A percentile compares a stretch with the other conserved stretches of the same genome.
Conservation (phyloP, 2,329 filamentous ascomycete genomes). For the Pseudopithomyces maydicus region DNA sequence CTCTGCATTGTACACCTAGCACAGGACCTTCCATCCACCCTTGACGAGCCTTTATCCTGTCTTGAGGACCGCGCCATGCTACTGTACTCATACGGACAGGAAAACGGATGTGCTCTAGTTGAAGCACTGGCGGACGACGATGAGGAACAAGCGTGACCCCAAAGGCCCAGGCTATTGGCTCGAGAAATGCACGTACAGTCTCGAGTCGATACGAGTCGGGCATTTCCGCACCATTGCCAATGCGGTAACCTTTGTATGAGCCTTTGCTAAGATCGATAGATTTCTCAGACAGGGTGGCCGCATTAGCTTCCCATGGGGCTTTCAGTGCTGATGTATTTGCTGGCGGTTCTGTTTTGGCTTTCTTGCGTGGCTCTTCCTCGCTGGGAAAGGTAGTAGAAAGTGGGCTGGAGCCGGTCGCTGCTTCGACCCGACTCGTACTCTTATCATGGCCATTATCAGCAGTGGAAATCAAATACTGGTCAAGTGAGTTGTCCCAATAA, state of each 20-base stretch:
- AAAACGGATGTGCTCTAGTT: slow-evolving; percentile 57
- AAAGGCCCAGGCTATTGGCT: slow-evolving; percentile 64
- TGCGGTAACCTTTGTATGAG: slow-evolving; percentile 63
- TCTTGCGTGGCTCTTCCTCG: slow-evolving; percentile 43
- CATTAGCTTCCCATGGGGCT: slow-evolving; percentile 29
- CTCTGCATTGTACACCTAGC: slow-evolving; percentile 59
- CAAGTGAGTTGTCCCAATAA: slow-evolving; percentile 66
- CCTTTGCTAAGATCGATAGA: slow-evolving; percentile 36
- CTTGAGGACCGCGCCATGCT: slow-evolving; percentile 59
- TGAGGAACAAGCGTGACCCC: slow-evolving; percentile 57
- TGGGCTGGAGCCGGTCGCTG: slow-evolving; percentile 14
- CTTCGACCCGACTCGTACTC: slow-evolving; percentile 15
- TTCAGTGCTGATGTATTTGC: slow-evolving; percentile 34
- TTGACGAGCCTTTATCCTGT: slow-evolving; percentile 57
- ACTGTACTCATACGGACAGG: slow-evolving; percentile 62
- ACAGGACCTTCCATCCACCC: slow-evolving; percentile 65
- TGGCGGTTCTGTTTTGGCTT: slow-evolving; percentile 43
- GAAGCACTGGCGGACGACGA: slow-evolving; percentile 53
- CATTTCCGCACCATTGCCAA: slow-evolving; percentile 63
- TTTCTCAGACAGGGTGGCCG: slow-evolving; percentile 22
- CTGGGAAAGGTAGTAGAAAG: slow-evolving; percentile 14
- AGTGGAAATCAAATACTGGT: slow-evolving; percentile 56
- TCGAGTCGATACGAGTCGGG: slow-evolving; percentile 63
- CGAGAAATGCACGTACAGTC: slow-evolving; percentile 60
- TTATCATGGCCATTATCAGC: slow-evolving; percentile 13